These are phyloP conservation scores for Nitzschia putrida DNA, from an alignment of 108 stramenopile genomes.

Conservation along the genomic window DNA sequence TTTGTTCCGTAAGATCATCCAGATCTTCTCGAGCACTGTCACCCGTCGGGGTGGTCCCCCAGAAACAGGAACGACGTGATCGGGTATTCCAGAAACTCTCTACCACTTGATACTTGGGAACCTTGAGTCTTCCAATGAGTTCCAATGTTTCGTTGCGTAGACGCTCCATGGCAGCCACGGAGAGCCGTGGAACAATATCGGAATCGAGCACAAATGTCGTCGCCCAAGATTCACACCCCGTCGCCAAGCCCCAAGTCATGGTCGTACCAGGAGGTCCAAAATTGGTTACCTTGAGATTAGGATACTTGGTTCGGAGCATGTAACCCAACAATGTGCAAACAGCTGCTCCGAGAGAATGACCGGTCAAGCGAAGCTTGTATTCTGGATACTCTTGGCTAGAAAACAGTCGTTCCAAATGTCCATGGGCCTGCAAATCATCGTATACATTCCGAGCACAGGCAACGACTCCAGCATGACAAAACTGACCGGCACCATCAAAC, in stretches of 20 bases:
- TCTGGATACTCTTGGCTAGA: constrained; percentile 61
- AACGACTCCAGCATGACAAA: constrained; percentile 87
- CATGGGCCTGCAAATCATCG: constrained; percentile 72
- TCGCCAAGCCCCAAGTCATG: constrained; percentile 82
- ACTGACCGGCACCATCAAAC: constrained; percentile 81
- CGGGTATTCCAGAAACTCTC: constrained; percentile 41
- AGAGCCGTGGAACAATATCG: constrained; percentile 89
- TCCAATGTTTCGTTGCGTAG: constrained; percentile 84
- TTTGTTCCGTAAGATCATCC: constrained; percentile 48
- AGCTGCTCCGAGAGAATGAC: constrained; percentile 94
- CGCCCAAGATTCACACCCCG: constrained; percentile 59
- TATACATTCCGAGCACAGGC: constrained; percentile 78
- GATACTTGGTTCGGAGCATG: constrained; percentile 76
- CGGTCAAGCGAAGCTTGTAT: constrained; percentile 84
- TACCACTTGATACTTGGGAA: constrained; percentile 76
- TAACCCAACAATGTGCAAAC: constrained; percentile 83
- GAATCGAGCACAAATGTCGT: constrained; percentile 83
- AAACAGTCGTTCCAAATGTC: constrained; percentile 62
- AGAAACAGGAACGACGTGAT: constrained; percentile 8
- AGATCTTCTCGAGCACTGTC: constrained; percentile 33
- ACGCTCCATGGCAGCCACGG: constrained; percentile 70
- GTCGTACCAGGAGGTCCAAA: constrained; percentile 91
- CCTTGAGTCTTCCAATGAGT: constrained; percentile 77
- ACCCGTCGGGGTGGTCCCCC: background rate
- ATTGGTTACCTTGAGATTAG: constrained; percentile 72